Base-by-base conservation (phyloP, 345 rosid genomes). In the Aquilaria yunnanensis region DNA sequence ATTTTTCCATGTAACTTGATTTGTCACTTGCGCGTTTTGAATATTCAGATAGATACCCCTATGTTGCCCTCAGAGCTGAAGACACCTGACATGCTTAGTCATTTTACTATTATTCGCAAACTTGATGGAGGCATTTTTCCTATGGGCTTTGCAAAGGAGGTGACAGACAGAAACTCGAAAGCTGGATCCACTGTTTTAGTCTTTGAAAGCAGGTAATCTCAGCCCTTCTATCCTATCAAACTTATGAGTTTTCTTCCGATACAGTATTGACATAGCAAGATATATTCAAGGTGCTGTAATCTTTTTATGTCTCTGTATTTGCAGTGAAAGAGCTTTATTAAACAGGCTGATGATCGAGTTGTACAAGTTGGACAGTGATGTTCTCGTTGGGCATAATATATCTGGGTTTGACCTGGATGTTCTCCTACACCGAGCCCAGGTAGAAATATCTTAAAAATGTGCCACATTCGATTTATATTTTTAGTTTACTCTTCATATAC, bases 331-430 rank as follows among this genome's bases (percentile, higher is more conserved):
- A 78, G 96, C 99, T 71, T 74, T 94, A 70, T 62, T 94, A 70
- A 94, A 82, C 72, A 82, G 99, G 59, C 69, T 94, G 77, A 86
- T 94, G 96, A 77, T 83, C 68, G 92, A 85, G 69, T 80, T 94
- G 66, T 67, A 82, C 83, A 86, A 88, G 74, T 64, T 94, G 83
- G 99, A 94, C 65, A 88, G 87, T 34, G 99, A 94, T 81, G 82
- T 94, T 83, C 90, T 94, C 60, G 86, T 90, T 58, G 99, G 99
- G 33, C 99, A 94, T 78, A 94, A 94, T 70, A 77, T 90, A 81
- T 94, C 99, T 74, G 95, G 99, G 57, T 94, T 88, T 85, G 99
- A 94, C 78, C 80, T 94, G 73, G 95, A 90, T 74, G 90, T 94
- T 71, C 92, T 94, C 70, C 91, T 94, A 46, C 92, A 90, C 59